Evolutionary conservation across 257 asterid genomes (phyloP).

Genomic region (Penstemon davidsonii): DNA sequence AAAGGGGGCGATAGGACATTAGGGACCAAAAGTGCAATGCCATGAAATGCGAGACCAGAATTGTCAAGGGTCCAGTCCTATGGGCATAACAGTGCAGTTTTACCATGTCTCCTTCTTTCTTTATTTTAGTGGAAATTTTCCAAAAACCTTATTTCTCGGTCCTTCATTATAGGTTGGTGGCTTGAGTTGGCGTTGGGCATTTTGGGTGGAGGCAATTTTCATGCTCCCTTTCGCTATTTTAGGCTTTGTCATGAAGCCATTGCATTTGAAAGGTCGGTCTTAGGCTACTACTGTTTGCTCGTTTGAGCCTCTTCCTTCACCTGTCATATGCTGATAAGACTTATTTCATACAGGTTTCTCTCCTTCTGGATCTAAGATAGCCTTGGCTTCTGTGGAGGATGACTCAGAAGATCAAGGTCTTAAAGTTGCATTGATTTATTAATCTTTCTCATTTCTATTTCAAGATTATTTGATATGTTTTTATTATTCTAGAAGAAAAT

Average conservation of each 20-base stretch:
- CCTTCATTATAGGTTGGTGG: conserved; percentile 52
- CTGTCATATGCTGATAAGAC: conserved; percentile 28
- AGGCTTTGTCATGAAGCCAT: conserved; percentile 87
- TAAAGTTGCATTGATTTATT: not conserved
- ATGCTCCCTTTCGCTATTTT: conserved; percentile 91
- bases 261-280: conserved; percentile 78
- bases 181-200: conserved; percentile 85
- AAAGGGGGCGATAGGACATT: too few relatives aligned
- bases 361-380: conserved; percentile 52
- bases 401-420: conserved; percentile 61
- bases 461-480: too few relatives aligned
- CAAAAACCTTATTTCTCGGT: conserved; percentile 13
- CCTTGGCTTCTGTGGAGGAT: conserved; percentile 44
- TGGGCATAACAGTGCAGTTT: too few relatives aligned
- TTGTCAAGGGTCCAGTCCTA: too few relatives aligned
- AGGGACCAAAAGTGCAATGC: too few relatives aligned
- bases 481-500: too few relatives aligned
- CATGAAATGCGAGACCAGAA: too few relatives aligned
- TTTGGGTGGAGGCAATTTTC: conserved; percentile 76
- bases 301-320: conserved; percentile 18
- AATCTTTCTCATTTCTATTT: too few relatives aligned
- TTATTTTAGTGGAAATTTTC: not conserved
- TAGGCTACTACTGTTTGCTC: conserved; percentile 12
- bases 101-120: not conserved
- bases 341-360: conserved; percentile 60